Evolutionary conservation across 192 early-diverging fungal species (phyloP), one percentile per base, ranked within the genome.

Genomic region (Phlyctochytrium bullatum): DNA sequence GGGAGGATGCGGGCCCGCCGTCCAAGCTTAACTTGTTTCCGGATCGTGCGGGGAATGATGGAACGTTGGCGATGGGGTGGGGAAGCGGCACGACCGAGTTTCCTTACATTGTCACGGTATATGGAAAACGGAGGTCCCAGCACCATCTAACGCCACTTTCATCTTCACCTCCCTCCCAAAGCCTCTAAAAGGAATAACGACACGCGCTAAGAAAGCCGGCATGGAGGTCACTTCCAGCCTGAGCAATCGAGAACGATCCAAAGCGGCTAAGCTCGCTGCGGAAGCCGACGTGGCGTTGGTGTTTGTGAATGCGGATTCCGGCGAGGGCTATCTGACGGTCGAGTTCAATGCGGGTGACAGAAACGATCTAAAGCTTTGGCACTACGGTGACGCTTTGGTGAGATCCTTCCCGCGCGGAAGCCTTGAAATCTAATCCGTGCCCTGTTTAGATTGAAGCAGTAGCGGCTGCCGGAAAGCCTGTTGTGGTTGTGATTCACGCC

Each of bases 401-500:
- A 60, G 0, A 4, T 61, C 24, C 25, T 27, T 27, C 32, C 16
- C 27, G n/a, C n/a, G n/a, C n/a, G n/a, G n/a, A n/a, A n/a, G n/a
- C n/a, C n/a, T n/a, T n/a, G n/a, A n/a, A n/a, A n/a, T n/a, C n/a
- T n/a, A n/a, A n/a, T 60, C 31, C 0, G 4, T 20, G n/a, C 29
- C 0, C 24, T 20, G 23, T 16, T 25, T 29, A 73, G 73, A 70
- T 76, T 52, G 62, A 68, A 30, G 66, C 73, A 6, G 85, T 87
- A 4, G 85, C 85, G 4, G 62, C 73, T 27, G 64, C 62, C 16
- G 78, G 87, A 34, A 64, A 76, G 3, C 76, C 71, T 25, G 85
- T 81, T 0, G 34, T 86, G 56, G 84, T 86, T 10, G 77, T 86
- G 2, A 40, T 75, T 61, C 77, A 77, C 61, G 68, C 78, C n/a